Conservation (phyloP, 148 eudicot genomes). For the Chenopodium quinoa region DNA sequence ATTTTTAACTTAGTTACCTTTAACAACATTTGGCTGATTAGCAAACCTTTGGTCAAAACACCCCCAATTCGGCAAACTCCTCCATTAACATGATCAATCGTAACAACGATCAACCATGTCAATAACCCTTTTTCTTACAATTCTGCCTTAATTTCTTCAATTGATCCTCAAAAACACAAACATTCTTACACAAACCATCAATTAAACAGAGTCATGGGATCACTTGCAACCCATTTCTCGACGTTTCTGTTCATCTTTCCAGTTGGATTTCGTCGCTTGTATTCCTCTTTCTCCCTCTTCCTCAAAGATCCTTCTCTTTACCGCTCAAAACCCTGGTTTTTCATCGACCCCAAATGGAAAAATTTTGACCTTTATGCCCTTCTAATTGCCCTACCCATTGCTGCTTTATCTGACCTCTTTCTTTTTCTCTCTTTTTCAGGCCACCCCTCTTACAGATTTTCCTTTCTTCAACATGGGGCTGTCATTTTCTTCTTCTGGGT, state of each 20-base stretch:
- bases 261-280: slow-evolving; percentile 54
- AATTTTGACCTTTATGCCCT: slow-evolving; percentile 65
- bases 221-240: slow-evolving; percentile 55
- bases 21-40: too few species aligned
- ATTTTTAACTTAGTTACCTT: too few species aligned
- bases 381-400: slow-evolving; percentile 55
- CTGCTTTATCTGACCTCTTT: slow-evolving; percentile 46
- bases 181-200: background rate
- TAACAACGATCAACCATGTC: background rate
- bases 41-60: background rate
- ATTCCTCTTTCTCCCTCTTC: slow-evolving; percentile 46
- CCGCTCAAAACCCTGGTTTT: slow-evolving; percentile 69
- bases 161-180: background rate
- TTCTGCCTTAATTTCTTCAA: background rate
- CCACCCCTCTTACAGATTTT: slow-evolving; percentile 47
- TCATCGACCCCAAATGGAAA: slow-evolving; percentile 61
- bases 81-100: background rate
- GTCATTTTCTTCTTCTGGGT: slow-evolving; percentile 71
- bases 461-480: slow-evolving; percentile 50
- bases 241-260: slow-evolving; percentile 60
- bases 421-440: slow-evolving; percentile 53
- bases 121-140: background rate
- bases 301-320: slow-evolving; percentile 65
- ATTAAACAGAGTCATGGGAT: slow-evolving; percentile 41
- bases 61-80: background rate